A percentile compares a stretch with the other conserved stretches of the same genome.
These are phyloP conservation scores for Aspergillus avenaceus DNA, from an alignment of 495 filamentous ascomycete genomes.

Conservation along the genomic window DNA sequence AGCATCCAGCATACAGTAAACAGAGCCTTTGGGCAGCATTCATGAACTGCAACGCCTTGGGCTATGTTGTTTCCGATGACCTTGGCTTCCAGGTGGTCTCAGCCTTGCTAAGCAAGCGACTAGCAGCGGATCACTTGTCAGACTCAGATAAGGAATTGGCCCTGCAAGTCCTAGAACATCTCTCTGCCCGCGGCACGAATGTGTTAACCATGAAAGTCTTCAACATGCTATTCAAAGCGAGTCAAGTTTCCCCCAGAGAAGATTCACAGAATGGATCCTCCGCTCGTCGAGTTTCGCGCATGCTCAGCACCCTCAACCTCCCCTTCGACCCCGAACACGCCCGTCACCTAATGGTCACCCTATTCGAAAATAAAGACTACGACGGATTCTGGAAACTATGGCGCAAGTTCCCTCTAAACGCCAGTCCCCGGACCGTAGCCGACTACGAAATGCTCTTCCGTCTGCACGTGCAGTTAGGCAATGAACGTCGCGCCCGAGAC, in stretches of 20 bases:
- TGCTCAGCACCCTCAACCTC: slow-evolving; percentile 32
- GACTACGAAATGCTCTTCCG: slow-evolving; percentile 57
- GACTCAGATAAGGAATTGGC: slow-evolving; percentile 33
- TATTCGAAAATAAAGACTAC: slow-evolving; percentile 41
- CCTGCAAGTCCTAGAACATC: slow-evolving; percentile 42
- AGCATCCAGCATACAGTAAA: slow-evolving; percentile 37
- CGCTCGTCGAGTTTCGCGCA: slow-evolving; percentile 14
- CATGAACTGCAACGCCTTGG: slow-evolving; percentile 25
- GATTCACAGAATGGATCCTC: slow-evolving; percentile 11
- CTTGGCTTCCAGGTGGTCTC: slow-evolving; percentile 33
- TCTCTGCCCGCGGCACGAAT: slow-evolving; percentile 40
- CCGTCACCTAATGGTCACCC: slow-evolving; percentile 44
- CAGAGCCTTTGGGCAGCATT: slow-evolving; percentile 26
- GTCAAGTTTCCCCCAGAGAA: neutral
- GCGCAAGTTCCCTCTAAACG: slow-evolving; percentile 49
- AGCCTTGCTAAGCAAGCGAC: slow-evolving; percentile 29
- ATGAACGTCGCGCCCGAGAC: slow-evolving; percentile 42
- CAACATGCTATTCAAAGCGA: slow-evolving; percentile 36
- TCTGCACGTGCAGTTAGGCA: slow-evolving; percentile 42
- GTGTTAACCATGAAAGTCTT: slow-evolving; percentile 41
- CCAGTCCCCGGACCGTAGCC: slow-evolving; percentile 42
- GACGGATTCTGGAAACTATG: slow-evolving; percentile 59
- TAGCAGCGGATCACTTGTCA: slow-evolving; percentile 10
- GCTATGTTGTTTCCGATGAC: slow-evolving; percentile 29
- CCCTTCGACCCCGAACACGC: slow-evolving; percentile 45